Conservation (phyloP, 2,329 filamentous ascomycete genomes). For the Stemphylium vesicarium region DNA sequence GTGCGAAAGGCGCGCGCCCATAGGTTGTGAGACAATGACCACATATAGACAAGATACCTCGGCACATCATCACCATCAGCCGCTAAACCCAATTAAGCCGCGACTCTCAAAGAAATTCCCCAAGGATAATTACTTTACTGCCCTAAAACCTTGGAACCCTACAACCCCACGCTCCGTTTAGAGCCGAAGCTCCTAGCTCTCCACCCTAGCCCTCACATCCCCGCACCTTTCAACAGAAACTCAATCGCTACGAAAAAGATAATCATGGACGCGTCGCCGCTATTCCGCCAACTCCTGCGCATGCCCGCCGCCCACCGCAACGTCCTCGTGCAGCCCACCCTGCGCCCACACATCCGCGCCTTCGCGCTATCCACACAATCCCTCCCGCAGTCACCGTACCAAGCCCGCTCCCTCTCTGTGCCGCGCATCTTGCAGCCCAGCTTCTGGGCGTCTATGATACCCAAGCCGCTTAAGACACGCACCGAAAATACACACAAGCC, state of each 20-base stretch:
- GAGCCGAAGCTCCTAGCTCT: background rate
- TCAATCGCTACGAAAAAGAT: background rate
- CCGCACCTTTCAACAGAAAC: no score
- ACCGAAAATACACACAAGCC: constrained; percentile 15
- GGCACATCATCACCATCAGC: background rate
- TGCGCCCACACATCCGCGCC: constrained; percentile 28
- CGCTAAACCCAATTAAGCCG: constrained; percentile 7
- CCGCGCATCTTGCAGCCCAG: constrained; percentile 47
- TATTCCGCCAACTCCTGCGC: constrained; percentile 40
- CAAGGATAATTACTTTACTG: background rate
- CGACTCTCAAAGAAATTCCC: constrained; percentile 2
- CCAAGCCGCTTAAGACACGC: constrained; percentile 33
- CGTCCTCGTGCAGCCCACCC: constrained; percentile 17
- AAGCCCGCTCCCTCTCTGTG: constrained; percentile 30
- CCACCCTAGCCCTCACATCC: no score
- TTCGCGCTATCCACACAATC: constrained; percentile 29
- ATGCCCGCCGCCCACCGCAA: constrained; percentile 28
- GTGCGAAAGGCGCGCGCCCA: background rate
- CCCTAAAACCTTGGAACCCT: no score
- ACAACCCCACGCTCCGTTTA: background rate
- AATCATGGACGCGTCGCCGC: constrained; percentile 32
- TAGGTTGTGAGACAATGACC: background rate
- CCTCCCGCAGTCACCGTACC: constrained; percentile 11
- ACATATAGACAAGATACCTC: background rate
- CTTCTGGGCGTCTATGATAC: constrained; percentile 49